Percentiles rank a stretch among this genome's conserved stretches.
These are phyloP conservation scores for Neoboletus subvelutipes DNA, from an alignment of 768 basidiomycete species.

Conservation along the genomic window DNA sequence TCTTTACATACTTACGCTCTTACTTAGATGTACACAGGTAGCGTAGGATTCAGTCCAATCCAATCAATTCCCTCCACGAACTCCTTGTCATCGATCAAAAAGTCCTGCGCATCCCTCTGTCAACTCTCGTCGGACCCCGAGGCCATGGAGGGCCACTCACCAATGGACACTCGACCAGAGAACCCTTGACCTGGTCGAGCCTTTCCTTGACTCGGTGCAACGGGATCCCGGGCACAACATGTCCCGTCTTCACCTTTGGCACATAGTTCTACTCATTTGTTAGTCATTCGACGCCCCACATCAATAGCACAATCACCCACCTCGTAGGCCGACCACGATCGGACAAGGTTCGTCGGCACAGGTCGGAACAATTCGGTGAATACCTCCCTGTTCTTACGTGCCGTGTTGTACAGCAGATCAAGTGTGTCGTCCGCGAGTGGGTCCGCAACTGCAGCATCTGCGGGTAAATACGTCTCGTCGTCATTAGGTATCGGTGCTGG, in stretches of 20 bases:
- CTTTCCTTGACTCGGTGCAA: constrained; percentile 72
- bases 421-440: constrained; percentile 65
- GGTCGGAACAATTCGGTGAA: constrained; percentile 86
- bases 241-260: constrained; percentile 76
- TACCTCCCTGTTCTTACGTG: constrained; percentile 76
- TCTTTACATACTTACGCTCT: constrained; percentile 7
- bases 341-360: constrained; percentile 82
- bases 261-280: constrained; percentile 56
- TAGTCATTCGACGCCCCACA: constrained; percentile 5
- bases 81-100: constrained; percentile 77
- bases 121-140: constrained; percentile 3
- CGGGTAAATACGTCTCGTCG: constrained; percentile 57
- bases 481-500: constrained; percentile 71
- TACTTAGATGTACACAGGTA: constrained; percentile 76
- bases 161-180: constrained; percentile 72
- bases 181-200: constrained; percentile 65
- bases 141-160: constrained; percentile 41
- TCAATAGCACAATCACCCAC: constrained; percentile 39
- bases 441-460: constrained; percentile 74
- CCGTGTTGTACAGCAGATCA: constrained; percentile 65
- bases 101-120: constrained; percentile 52
- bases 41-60: constrained; percentile 69
- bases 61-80: constrained; percentile 72
- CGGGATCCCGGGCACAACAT: constrained; percentile 69
- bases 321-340: constrained; percentile 76